Evolutionary conservation across 768 basidiomycete species (phyloP), one percentile per base, ranked within the genome.

Genomic region (Mycena capillaripes): DNA sequence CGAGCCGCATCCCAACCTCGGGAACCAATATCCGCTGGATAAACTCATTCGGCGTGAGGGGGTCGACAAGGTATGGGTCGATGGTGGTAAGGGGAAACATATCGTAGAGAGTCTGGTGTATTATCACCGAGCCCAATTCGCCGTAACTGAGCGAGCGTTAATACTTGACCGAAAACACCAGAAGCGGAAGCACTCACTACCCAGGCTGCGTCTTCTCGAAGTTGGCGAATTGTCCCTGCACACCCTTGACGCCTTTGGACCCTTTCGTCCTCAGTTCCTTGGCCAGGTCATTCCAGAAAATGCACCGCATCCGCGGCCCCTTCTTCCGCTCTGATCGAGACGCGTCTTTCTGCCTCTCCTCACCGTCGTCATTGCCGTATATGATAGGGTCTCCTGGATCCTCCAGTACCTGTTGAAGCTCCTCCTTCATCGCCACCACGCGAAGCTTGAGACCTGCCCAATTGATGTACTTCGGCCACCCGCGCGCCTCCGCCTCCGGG

Each of bases 151-250:
- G n/a, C 12, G 6, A 72, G n/a, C 66, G 42, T 61, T 9, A 21
- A 16, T 10, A 27, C 17, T 36, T 62, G 32, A 38, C 27, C 27
- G 16, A 44, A 14, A 30, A 68, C 14, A 55, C 42, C n/a, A n/a
- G 17, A 23, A 53, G 44, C 7, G 4, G 59, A 29, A 29, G 62
- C 11, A 89, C 95, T 83, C 78, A 97, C 96, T 97, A 97, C 83
- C 96, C 96, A 30, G 96, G 95, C 76, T 95, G 93, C 5, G 90
- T 90, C 82, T 91, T 93, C 75, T 95, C 89, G 76, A 97, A 97
- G 74, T 84, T 93, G 21, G 89, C 86, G 76, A 92, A 95, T 76
- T 97, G 95, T 2, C 90, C 93, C 53, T 86, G 88, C 58, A 94
- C 88, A 48, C 94, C 92, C 1, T 88, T 86, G 21, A 90, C 89